Conservation (phyloP, 2,329 filamentous ascomycete genomes). For the Fusarium sp. region DNA sequence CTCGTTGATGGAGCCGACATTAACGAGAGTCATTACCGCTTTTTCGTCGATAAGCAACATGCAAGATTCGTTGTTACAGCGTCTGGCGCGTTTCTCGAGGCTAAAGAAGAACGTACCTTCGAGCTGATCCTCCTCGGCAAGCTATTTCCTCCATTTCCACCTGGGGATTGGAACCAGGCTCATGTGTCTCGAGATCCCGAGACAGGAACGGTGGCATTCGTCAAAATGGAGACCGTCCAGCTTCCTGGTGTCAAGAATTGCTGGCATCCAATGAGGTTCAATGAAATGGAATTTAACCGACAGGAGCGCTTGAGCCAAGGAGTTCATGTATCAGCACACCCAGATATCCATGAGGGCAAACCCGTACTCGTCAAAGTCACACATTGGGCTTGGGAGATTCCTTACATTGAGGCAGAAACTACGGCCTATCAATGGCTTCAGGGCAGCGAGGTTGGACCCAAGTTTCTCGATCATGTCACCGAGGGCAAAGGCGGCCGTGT, state of each 20-base stretch:
- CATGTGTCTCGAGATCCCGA: constrained; percentile 29
- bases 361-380: constrained; percentile 45
- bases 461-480: constrained; percentile 46
- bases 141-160: constrained; percentile 43
- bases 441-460: constrained; percentile 39
- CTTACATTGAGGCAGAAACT: constrained; percentile 41
- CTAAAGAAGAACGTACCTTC: constrained; percentile 43
- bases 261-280: constrained; percentile 40
- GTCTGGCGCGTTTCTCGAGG: constrained; percentile 35
- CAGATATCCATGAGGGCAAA: constrained; percentile 20
- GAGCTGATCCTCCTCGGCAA: constrained; percentile 41
- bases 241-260: constrained; percentile 32
- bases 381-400: constrained; percentile 44
- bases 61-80: constrained; percentile 43
- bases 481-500: constrained; percentile 41
- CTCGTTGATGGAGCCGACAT: constrained; percentile 40
- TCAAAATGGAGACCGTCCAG: constrained; percentile 30
- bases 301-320: constrained; percentile 38
- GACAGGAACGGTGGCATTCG: constrained; percentile 34
- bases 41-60: constrained; percentile 40
- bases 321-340: constrained; percentile 42
- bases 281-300: constrained; percentile 42
- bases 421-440: constrained; percentile 44
- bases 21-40: constrained; percentile 44
- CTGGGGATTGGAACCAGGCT: constrained; percentile 42